Conservation (phyloP, 2,329 filamentous ascomycete genomes). For the Clonostachys rhizophaga region DNA sequence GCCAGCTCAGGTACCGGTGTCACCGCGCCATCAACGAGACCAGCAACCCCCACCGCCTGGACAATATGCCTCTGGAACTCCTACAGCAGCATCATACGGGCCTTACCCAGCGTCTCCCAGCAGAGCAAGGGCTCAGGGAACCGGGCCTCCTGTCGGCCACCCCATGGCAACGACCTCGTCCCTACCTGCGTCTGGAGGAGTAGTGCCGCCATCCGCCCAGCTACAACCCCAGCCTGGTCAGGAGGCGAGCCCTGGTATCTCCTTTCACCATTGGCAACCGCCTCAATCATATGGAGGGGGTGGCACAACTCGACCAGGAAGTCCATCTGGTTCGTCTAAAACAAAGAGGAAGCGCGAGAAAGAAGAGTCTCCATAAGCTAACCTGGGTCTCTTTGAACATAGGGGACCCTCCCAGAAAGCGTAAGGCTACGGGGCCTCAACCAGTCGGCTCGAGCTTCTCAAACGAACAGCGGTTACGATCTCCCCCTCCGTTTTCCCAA, state of each 20-base stretch:
- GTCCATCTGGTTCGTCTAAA: slow-evolving; percentile 69
- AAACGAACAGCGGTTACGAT: slow-evolving; percentile 21
- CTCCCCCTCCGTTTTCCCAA: slow-evolving; percentile 21
- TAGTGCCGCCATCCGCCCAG: no score
- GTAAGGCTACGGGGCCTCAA: slow-evolving; percentile 60
- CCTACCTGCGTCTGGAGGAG: no score
- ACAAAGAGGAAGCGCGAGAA: slow-evolving; percentile 41
- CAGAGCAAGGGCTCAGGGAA: slow-evolving; percentile 43
- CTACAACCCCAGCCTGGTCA: slow-evolving; percentile 15
- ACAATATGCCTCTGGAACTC: slow-evolving; percentile 12
- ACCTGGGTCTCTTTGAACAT: slow-evolving; percentile 22
- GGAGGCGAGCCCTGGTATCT: slow-evolving; percentile 61
- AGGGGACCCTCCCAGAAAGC: slow-evolving; percentile 78
- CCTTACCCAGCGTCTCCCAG: slow-evolving; percentile 43
- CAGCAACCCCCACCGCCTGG: slow-evolving; percentile 33
- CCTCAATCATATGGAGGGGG: slow-evolving; percentile 56
- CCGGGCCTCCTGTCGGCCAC: slow-evolving; percentile 33
- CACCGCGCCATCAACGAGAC: slow-evolving; percentile 52
- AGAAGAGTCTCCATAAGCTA: slow-evolving; percentile 21
- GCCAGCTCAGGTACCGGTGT: slow-evolving; percentile 41
- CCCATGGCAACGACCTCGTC: slow-evolving; percentile 10
- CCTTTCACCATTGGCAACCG: slow-evolving; percentile 92
- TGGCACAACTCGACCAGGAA: slow-evolving; percentile 61
- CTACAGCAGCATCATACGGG: not conserved
- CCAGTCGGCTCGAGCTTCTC: slow-evolving; percentile 8